These are phyloP conservation scores for Tolypocladium cylindrosporum DNA, from an alignment of 2,329 filamentous ascomycete species.

Conservation along the genomic window DNA sequence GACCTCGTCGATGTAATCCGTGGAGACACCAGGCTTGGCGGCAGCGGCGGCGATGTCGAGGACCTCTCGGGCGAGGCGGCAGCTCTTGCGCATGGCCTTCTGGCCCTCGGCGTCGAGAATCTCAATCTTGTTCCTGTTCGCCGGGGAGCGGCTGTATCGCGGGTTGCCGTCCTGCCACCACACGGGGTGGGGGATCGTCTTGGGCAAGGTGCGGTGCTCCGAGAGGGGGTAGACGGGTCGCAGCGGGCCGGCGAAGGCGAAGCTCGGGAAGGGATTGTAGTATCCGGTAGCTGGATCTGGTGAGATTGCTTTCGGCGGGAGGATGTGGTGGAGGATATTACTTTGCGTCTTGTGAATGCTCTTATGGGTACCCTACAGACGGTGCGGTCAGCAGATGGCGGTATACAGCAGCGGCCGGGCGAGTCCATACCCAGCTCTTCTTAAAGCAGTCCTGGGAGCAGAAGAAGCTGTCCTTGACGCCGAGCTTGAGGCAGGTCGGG, in stretches of 20 bases:
- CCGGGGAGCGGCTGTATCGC: constrained; percentile 47
- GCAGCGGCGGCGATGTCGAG: constrained; percentile 83
- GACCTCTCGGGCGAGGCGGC: constrained; percentile 77
- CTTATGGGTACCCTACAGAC: constrained; percentile 67
- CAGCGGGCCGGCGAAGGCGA: constrained; percentile 68
- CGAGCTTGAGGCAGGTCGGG: constrained; percentile 86
- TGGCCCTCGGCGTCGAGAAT: constrained; percentile 71
- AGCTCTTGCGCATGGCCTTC: constrained; percentile 88
- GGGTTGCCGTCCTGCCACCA: constrained; percentile 79
- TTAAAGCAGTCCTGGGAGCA: constrained; percentile 99
- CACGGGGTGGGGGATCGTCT: constrained; percentile 73
- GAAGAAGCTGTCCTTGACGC: constrained; percentile 84
- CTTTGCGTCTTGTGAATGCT: constrained; percentile 58
- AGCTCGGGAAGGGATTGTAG: constrained; percentile 89
- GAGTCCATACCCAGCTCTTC: constrained; percentile 76
- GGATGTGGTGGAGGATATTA: constrained; percentile 62
- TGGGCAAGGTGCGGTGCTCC: constrained; percentile 60
- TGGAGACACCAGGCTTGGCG: constrained; percentile 83
- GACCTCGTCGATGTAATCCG: constrained; percentile 88
- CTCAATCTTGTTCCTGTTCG: constrained; percentile 70
- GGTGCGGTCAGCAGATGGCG: constrained; percentile 6
- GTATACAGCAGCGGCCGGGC: neutral
- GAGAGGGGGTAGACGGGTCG: constrained; percentile 85
- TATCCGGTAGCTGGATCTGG: constrained; percentile 81
- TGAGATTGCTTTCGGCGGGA: constrained; percentile 76